Evolutionary conservation across 768 basidiomycete species (phyloP).

Genomic region (Scleroderma bovista): DNA sequence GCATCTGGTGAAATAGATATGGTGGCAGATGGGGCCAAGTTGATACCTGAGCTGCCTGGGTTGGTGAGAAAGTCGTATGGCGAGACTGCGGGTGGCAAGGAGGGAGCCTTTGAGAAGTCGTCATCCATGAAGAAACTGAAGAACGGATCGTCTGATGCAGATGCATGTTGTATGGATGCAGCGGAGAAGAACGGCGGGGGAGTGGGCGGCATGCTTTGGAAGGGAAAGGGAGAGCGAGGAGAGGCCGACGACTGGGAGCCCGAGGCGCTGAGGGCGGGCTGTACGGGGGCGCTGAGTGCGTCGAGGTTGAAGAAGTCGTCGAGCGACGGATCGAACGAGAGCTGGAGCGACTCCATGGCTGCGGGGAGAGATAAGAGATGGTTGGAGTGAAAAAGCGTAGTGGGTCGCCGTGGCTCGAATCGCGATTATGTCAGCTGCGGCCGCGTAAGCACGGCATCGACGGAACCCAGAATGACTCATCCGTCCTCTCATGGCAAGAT

Average conservation of each 20-base stretch:
- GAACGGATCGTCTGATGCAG: conserved; percentile 26
- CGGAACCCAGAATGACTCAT: no score
- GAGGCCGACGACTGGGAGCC: conserved; percentile 41
- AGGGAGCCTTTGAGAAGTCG: conserved; percentile 27
- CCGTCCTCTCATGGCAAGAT: no score
- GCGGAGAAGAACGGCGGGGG: conserved; percentile 42
- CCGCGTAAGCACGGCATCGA: not conserved
- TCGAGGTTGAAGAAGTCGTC: conserved; percentile 68
- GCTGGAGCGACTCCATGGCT: conserved; percentile 35
- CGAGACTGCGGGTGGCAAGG: conserved; percentile 23
- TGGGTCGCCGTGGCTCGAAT: no score
- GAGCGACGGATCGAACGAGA: conserved; percentile 31
- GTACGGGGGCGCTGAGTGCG: conserved; percentile 30
- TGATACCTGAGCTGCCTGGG: conserved; percentile 21
- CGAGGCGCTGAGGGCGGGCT: conserved; percentile 15
- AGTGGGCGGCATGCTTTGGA: conserved; percentile 34
- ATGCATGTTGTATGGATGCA: conserved; percentile 22
- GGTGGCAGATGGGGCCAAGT: conserved; percentile 20
- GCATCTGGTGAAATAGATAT: conserved; percentile 15
- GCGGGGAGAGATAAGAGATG: not conserved
- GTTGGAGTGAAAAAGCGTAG: not conserved
- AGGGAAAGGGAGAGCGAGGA: conserved; percentile 35
- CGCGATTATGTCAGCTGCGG: not conserved
- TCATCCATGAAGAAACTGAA: conserved; percentile 46
- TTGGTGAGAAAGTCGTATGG: conserved; percentile 37